These are phyloP conservation scores for Neodidymelliopsis sp. DNA, from an alignment of 2,329 filamentous ascomycete genomes.

Conservation along the genomic window DNA sequence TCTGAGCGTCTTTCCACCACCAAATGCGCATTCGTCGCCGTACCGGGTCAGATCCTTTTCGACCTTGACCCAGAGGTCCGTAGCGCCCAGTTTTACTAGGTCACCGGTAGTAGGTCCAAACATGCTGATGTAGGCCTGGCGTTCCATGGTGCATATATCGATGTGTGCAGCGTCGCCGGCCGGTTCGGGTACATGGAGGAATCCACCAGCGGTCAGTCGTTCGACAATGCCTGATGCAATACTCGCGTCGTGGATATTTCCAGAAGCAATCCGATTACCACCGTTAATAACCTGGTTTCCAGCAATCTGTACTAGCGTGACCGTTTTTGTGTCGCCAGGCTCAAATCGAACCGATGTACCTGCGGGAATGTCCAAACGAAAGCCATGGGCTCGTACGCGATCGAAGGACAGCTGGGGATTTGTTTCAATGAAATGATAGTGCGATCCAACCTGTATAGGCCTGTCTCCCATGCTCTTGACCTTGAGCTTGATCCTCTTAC, in stretches of 20 bases:
- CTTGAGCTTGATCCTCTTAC: slow-evolving; percentile 74
- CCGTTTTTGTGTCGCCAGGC: slow-evolving; percentile 89
- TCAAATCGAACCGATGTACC: slow-evolving; percentile 94
- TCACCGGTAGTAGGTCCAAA: slow-evolving; percentile 94
- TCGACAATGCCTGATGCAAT: slow-evolving; percentile 71
- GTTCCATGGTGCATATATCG: slow-evolving; percentile 73
- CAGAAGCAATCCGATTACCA: slow-evolving; percentile 81
- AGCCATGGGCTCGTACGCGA: slow-evolving; percentile 81
- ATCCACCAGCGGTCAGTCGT: slow-evolving; percentile 74
- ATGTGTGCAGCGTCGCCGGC: slow-evolving; percentile 63
- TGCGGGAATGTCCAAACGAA: slow-evolving; percentile 85
- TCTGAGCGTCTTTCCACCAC: slow-evolving; percentile 89
- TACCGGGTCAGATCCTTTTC: slow-evolving; percentile 85
- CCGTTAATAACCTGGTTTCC: slow-evolving; percentile 82
- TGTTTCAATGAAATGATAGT: slow-evolving; percentile 96
- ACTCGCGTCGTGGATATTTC: slow-evolving; percentile 69
- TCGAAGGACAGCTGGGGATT: slow-evolving; percentile 92
- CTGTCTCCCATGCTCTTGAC: slow-evolving; percentile 89
- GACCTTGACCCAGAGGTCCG: slow-evolving; percentile 88
- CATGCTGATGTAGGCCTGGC: slow-evolving; percentile 83
- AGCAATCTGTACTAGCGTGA: slow-evolving; percentile 86
- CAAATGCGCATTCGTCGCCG: slow-evolving; percentile 94
- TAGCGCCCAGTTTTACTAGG: slow-evolving; percentile 79
- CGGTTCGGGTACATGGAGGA: slow-evolving; percentile 77
- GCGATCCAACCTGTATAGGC: slow-evolving; percentile 88